Base-by-base conservation (phyloP, 768 basidiomycete genomes). In the Agaricus blazei region DNA sequence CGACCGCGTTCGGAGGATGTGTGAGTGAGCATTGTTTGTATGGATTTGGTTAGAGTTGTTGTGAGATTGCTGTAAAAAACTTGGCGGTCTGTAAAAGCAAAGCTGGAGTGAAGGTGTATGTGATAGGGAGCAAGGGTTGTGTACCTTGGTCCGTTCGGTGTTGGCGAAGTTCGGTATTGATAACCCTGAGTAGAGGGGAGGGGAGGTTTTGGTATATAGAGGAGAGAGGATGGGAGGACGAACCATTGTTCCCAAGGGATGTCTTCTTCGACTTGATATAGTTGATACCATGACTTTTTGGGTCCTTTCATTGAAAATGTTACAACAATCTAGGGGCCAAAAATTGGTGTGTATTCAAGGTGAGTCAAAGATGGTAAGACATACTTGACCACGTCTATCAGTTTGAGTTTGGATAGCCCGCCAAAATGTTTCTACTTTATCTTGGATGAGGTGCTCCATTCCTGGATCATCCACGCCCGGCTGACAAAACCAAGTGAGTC, bases 201-300 rank as follows among this genome's bases (percentile, higher is more conserved):
- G 11, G 44, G 11, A 2, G 28, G 8, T 12, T 2, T 29, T 28
- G 28, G n/a, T 15, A 3, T 31, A 28, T 26, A 28, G 14, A 47
- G 14, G 8, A 11, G 28, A 48, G 9, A 11, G 14, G 37, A 19
- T 11, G 11, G 9, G 4, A 31, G 11, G 24, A 15, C 73, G 5
- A 11, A 89, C 90, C 90, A 93, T 69, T 89, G 84, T 66, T 93
- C 91, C 90, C 90, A 93, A 51, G 89, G 83, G 12, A 91, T 81
- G 26, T 92, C 88, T 65, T 93, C 90, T 70, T 93, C 87, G 1
- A 79, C 84, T 60, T 78, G 75, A 40, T 84, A 84, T 9, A 81
- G 80, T 50, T 78, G 78, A 61, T 90, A 88, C 90, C 90, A 91
- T 14, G 82, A 79, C 68, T 89, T 92, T 69, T 85, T 87, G 9